Evolutionary conservation across 2,329 filamentous ascomycete species (phyloP).

Genomic region (Aspergillaceae sp.): DNA sequence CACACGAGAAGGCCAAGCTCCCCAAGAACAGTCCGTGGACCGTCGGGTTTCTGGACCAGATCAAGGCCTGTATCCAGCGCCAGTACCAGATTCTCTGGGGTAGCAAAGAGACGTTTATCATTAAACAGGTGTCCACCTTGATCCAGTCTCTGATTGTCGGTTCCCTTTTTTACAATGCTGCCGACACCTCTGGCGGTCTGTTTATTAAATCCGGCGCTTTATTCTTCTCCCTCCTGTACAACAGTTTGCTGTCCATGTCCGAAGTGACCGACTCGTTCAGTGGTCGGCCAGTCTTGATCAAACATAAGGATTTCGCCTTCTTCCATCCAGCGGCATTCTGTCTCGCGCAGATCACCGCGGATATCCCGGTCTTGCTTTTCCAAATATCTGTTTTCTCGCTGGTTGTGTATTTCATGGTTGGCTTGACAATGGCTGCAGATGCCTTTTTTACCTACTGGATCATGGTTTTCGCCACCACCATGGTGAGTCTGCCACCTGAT

Average conservation of each 20-base stretch:
- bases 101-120: constrained; percentile 55
- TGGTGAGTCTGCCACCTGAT: constrained; percentile 31
- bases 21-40: constrained; percentile 50
- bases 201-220: constrained; percentile 57
- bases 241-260: constrained; percentile 54
- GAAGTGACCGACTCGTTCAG: constrained; percentile 58
- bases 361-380: constrained; percentile 49
- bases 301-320: constrained; percentile 51
- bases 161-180: constrained; percentile 59
- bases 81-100: constrained; percentile 60
- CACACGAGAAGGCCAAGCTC: constrained; percentile 49
- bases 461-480: constrained; percentile 43
- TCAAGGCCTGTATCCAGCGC: constrained; percentile 48
- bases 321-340: constrained; percentile 47
- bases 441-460: constrained; percentile 57
- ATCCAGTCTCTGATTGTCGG: constrained; percentile 55
- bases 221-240: constrained; percentile 57
- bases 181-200: constrained; percentile 49
- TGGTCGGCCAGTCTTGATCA: constrained; percentile 51
- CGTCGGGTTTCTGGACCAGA: constrained; percentile 46
- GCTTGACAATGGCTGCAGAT: constrained; percentile 43
- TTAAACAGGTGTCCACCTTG: constrained; percentile 53
- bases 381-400: constrained; percentile 53
- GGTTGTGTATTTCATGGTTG: constrained; percentile 57
- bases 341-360: constrained; percentile 38